Conservation (phyloP, 1,284 basidiomycete genomes). For the Blastosporella zonata region DNA sequence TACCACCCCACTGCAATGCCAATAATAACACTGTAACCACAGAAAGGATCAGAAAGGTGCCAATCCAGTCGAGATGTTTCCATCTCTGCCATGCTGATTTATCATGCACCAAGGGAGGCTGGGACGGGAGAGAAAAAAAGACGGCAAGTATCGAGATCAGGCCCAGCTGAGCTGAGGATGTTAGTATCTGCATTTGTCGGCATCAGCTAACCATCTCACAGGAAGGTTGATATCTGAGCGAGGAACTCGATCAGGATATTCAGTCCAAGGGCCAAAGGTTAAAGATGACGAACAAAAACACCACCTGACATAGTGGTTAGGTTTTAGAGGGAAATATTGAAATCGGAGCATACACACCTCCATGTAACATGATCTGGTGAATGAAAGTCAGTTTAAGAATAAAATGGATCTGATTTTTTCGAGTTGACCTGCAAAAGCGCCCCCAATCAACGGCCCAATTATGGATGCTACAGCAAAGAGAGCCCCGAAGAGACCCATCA, state of each 20-base stretch:
- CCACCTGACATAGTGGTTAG: neutral
- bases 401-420: neutral
- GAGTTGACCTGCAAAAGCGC: constrained; percentile 16
- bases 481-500: constrained; percentile 18
- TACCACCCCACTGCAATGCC: constrained; percentile 21
- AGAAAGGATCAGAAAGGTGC: constrained; percentile 13
- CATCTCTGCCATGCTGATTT: neutral
- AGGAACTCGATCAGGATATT: neutral
- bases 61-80: constrained; percentile 16
- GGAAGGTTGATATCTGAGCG: constrained; percentile 15
- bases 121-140: constrained; percentile 10
- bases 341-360: constrained; percentile 6
- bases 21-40: constrained; percentile 15
- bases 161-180: constrained; percentile 12
- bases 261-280: neutral
- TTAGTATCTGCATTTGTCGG: neutral
- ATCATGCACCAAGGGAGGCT: neutral
- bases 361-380: constrained; percentile 15
- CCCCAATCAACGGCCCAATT: constrained; percentile 18
- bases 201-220: constrained; percentile 1
- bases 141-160: constrained; percentile 6
- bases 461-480: constrained; percentile 18
- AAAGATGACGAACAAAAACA: too few species aligned
- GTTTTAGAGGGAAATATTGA: neutral
- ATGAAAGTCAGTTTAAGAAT: neutral